Evolutionary conservation across 2,329 filamentous ascomycete species (phyloP), one percentile per base, ranked within the genome.

Genomic region (Colletotrichum costaricense): DNA sequence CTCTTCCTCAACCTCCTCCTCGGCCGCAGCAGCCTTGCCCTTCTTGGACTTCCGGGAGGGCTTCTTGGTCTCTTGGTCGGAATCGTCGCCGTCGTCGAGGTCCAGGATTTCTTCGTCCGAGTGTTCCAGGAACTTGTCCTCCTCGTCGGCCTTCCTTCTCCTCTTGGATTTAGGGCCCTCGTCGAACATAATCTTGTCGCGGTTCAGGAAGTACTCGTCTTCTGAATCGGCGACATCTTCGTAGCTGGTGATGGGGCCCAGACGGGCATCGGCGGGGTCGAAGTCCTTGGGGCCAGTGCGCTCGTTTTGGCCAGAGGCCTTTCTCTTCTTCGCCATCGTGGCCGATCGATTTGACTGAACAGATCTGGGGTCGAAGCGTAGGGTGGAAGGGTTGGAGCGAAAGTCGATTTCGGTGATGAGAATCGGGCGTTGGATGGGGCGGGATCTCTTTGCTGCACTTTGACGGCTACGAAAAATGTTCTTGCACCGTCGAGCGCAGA

Each of bases 161-260:
- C 94, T 91, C 85, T 98, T 98, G 35, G 92, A 91, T 52, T 91
- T 89, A 16, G 93, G 94, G 42, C 89, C 93, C 76, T 98, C 95
- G 35, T 97, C 94, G 49, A 99, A 88, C 78, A 96, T 84, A 75
- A 99, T 92, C 80, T 94, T 93, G 83, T 99, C 97, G 76, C 93
- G 91, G 76, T 95, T 93, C 73, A 95, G 87, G 79, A 96, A 94
- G 81, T 98, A 97, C 81, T 98, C 95, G 82, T 99, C 97, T 82
- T 98, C 95, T 1, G 95, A 97, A 81, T 98, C 93, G 76, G 95
- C 94, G 77, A 99, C 93, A 83, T 97, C 95, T 82, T 96, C 92
- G 82, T 89, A 96, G 2, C 90, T 92, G 59, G 82, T 86, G 78
- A 92, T 85, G 26, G 86, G 86, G 28, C 87, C 88, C 19, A 95